Base-by-base conservation (phyloP, 2,329 filamentous ascomycete species). In the Penicillium nordicum region DNA sequence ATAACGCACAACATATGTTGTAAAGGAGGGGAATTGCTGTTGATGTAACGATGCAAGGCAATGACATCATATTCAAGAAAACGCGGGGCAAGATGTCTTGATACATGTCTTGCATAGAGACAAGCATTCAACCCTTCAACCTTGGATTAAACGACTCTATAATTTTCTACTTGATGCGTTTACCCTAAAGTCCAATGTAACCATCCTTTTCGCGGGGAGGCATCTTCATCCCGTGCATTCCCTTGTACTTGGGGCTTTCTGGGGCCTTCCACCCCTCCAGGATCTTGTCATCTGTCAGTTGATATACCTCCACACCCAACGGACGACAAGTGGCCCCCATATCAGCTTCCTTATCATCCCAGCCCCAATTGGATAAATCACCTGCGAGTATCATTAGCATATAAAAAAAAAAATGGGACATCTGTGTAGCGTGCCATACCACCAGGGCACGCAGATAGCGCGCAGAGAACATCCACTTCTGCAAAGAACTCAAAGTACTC, bases 361-460 rank as follows among this genome's bases (percentile, higher is more conserved):
- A 94, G 0, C 88, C 89, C 89, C 89, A 93, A n/a, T 84, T 79
- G 1, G 88, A 91, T 46, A 94, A 75, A 69, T 94, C 90, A 0
- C 90, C 72, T 74, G 53, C 4, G 41, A 54, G 21, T 40, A 57
- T n/a, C 8, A 46, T 68, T 57, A 68, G 62, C 34, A 57, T 55
- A 27, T 30, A 5, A 30, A 30, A 29, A 29, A 29, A 27, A 14
- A 14, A 8, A 12, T 14, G 4, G n/a, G n/a, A 41, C 43, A 51
- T n/a, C 36, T 14, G 21, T 32, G 29, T 46, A 42, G 16, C 12
- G 34, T 29, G 27, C 21, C 68, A 56, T 67, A 74, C 72, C 90
- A 1, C 90, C 90, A 0, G 90, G 90, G 68, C 90, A 94, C 0
- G 90, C 89, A 29, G 78, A 81, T 64, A 86, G 69, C 23, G 84